Evolutionary conservation across 2,329 filamentous ascomycete species (phyloP).

Genomic region (Cercospora berteroae): DNA sequence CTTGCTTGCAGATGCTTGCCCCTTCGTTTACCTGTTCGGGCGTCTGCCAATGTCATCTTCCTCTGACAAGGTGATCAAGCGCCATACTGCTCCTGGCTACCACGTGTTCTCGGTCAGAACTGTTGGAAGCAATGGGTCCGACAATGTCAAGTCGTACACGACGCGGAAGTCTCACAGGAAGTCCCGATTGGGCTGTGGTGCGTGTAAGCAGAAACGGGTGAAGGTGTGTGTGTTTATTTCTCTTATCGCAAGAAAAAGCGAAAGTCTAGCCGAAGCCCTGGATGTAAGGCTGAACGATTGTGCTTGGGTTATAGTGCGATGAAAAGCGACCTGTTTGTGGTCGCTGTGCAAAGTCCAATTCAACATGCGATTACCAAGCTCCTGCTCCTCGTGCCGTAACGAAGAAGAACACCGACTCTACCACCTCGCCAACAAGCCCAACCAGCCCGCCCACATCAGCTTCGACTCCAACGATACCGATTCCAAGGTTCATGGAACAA

Average conservation of each 20-base stretch:
- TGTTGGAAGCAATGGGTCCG: neutral
- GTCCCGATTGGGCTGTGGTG: conserved; percentile 20
- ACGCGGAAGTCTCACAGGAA: conserved; percentile 15
- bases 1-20: conserved; percentile 6
- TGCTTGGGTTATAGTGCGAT: conserved; percentile 8
- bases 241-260: neutral
- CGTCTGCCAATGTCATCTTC: conserved; percentile 6
- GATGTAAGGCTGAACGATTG: neutral
- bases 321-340: conserved; percentile 12
- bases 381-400: neutral
- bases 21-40: conserved; percentile 8
- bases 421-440: neutral
- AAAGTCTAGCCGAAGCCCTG: neutral
- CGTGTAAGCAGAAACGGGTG: conserved; percentile 22
- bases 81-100: conserved; percentile 4
- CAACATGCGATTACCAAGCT: conserved; percentile 3
- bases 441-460: neutral
- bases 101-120: conserved; percentile 16
- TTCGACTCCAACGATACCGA: neutral
- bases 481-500: conserved; percentile 9
- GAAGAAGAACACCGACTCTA: neutral
- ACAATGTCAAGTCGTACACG: conserved; percentile 11
- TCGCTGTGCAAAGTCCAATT: conserved; percentile 9
- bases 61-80: conserved; percentile 7
- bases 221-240: conserved; percentile 1